Evolutionary conservation across 2,329 filamentous ascomycete species (phyloP).

Genomic region (Ilyonectria sp.): DNA sequence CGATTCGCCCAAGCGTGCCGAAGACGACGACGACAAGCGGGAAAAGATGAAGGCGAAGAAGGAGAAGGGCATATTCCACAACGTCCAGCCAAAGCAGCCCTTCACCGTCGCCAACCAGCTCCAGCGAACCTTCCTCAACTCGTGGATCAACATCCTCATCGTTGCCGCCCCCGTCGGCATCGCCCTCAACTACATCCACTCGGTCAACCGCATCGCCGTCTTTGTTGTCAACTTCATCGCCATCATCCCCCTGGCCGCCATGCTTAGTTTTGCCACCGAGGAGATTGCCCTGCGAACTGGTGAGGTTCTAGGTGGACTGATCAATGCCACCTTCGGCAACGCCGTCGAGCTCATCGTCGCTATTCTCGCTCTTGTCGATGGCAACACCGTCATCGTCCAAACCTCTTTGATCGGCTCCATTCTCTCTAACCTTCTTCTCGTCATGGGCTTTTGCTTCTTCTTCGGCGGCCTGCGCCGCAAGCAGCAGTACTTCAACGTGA

Average conservation of each 20-base stretch:
- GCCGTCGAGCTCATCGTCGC: constrained; percentile 92
- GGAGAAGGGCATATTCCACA: constrained; percentile 60
- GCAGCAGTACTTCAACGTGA: constrained; percentile 93
- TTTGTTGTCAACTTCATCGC: constrained; percentile 96
- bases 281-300: constrained; percentile 87
- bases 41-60: constrained; percentile 57
- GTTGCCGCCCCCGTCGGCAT: constrained; percentile 86
- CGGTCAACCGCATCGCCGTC: constrained; percentile 72
- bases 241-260: constrained; percentile 89
- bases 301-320: constrained; percentile 87
- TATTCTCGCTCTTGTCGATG: constrained; percentile 83
- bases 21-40: constrained; percentile 46
- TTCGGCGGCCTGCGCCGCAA: constrained; percentile 83
- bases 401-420: constrained; percentile 94
- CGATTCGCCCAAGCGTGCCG: constrained; percentile 16
- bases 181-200: constrained; percentile 74
- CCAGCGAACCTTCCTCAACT: constrained; percentile 82
- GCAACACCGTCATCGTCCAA: constrained; percentile 88
- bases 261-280: constrained; percentile 91
- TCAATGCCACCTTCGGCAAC: constrained; percentile 95
- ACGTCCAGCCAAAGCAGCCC: constrained; percentile 65
- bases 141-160: constrained; percentile 89
- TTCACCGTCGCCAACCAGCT: constrained; percentile 77
- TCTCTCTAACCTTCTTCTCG: constrained; percentile 89
- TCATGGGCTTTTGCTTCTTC: constrained; percentile 95